These are phyloP conservation scores for Vaccinium macrocarpon DNA, from an alignment of 148 eudicot genomes.

Conservation along the genomic window DNA sequence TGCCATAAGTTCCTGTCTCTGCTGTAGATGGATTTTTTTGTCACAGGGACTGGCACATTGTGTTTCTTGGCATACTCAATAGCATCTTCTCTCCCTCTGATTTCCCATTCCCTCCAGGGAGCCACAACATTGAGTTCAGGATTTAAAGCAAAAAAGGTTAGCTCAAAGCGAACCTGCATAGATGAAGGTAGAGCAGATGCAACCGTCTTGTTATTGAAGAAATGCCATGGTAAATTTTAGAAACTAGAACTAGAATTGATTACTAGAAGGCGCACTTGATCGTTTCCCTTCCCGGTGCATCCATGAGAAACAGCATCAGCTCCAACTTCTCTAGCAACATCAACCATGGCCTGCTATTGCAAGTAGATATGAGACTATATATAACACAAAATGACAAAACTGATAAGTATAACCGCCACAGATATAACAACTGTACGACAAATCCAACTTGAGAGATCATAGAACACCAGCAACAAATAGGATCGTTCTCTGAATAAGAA, in stretches of 20 bases:
- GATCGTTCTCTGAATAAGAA: not conserved
- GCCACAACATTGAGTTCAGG: conserved; percentile 83
- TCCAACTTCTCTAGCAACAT: conserved; percentile 94
- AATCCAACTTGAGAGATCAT: not conserved
- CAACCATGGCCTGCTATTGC: conserved; percentile 84
- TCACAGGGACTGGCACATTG: conserved; percentile 81
- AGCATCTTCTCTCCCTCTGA: conserved; percentile 84
- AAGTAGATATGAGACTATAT: not conserved
- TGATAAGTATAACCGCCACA: not conserved
- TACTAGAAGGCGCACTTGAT: conserved; percentile 48
- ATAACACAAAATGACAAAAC: not conserved
- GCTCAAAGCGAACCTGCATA: conserved; percentile 85
- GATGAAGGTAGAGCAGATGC: not conserved
- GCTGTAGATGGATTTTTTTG: conserved; percentile 91
- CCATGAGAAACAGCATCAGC: conserved; percentile 99
- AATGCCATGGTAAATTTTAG: not conserved
- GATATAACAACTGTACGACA: not conserved
- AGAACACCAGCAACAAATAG: not conserved
- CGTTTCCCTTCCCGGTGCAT: conserved; percentile 96
- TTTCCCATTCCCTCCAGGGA: conserved; percentile 97
- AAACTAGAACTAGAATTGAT: not conserved
- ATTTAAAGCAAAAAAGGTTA: conserved; percentile 76
- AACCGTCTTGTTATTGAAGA: not conserved
- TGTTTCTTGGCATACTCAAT: conserved; percentile 86
- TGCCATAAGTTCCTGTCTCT: conserved; percentile 94